These are phyloP conservation scores for Brassica juncea DNA, from an alignment of 345 rosid species.

Conservation along the genomic window DNA sequence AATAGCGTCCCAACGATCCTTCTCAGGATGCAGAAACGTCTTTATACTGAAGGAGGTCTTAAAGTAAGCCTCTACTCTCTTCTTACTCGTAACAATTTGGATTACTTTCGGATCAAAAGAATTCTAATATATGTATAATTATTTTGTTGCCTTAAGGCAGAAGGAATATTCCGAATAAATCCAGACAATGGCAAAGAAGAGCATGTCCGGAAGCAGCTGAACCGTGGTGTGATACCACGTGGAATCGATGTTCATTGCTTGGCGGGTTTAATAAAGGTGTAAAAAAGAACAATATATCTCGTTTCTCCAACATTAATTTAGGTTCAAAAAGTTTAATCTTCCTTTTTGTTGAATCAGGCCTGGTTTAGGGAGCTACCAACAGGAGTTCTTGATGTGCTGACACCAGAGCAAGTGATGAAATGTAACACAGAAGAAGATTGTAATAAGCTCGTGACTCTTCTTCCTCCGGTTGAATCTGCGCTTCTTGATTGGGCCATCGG, in stretches of 20 bases:
- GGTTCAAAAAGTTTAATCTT: neutral
- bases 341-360: constrained; percentile 47
- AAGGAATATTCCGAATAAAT: constrained; percentile 89
- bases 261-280: constrained; percentile 88
- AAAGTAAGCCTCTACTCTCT: constrained; percentile 49
- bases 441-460: constrained; percentile 63
- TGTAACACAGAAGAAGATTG: constrained; percentile 91
- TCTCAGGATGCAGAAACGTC: constrained; percentile 80
- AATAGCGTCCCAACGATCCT: constrained; percentile 92
- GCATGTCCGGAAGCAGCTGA: constrained; percentile 64
- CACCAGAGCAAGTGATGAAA: constrained; percentile 85
- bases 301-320: neutral
- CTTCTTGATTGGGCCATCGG: constrained; percentile 89
- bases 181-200: constrained; percentile 85
- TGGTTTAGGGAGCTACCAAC: constrained; percentile 95
- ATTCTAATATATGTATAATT: constrained; percentile 24
- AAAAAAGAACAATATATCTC: neutral
- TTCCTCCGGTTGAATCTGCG: constrained; percentile 79
- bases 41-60: constrained; percentile 79
- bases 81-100: neutral
- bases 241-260: constrained; percentile 90
- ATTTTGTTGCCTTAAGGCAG: constrained; percentile 57
- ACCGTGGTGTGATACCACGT: constrained; percentile 67
- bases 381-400: constrained; percentile 84
- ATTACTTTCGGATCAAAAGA: neutral